Evolutionary conservation across 2,329 filamentous ascomycete genomes (phyloP).

Genomic region (Ceratocystis huliohia): DNA sequence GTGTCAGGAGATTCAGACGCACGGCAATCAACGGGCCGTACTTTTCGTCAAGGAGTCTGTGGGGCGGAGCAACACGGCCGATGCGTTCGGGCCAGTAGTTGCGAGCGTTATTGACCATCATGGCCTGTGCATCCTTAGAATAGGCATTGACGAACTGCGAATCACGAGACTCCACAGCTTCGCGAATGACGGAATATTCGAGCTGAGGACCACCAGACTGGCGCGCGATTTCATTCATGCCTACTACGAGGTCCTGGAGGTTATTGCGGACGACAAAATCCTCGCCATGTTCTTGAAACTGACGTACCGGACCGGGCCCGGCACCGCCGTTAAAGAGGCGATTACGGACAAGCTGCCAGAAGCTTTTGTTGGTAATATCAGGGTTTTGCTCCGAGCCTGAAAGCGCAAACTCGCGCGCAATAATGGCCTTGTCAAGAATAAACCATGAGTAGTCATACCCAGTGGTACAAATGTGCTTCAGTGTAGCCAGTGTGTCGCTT

Average conservation of each 20-base stretch:
- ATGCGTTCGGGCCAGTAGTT: slow-evolving; percentile 42
- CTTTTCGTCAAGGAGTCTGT: slow-evolving; percentile 40
- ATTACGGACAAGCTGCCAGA: slow-evolving; percentile 38
- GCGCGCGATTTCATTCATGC: slow-evolving; percentile 45
- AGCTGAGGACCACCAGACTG: slow-evolving; percentile 37
- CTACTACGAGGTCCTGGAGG: slow-evolving; percentile 41
- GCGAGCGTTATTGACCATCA: slow-evolving; percentile 47
- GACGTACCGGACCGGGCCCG: slow-evolving; percentile 43
- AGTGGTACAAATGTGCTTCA: slow-evolving; percentile 47
- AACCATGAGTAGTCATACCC: slow-evolving; percentile 54
- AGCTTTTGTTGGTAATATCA: slow-evolving; percentile 45
- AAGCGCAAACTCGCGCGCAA: slow-evolving; percentile 48
- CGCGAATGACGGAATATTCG: slow-evolving; percentile 33
- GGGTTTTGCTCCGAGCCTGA: slow-evolving; percentile 53
- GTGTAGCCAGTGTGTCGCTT: slow-evolving; percentile 43
- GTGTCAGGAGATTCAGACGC: slow-evolving; percentile 46
- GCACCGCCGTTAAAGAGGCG: slow-evolving; percentile 38
- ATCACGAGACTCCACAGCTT: slow-evolving; percentile 41
- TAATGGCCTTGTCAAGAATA: slow-evolving; percentile 44
- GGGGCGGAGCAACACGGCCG: slow-evolving; percentile 41
- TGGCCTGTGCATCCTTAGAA: slow-evolving; percentile 48
- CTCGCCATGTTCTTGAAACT: slow-evolving; percentile 44
- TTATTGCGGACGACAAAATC: slow-evolving; percentile 49
- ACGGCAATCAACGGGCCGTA: slow-evolving; percentile 49
- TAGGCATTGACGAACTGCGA: slow-evolving; percentile 43